These are phyloP conservation scores for Pseudomonodictys pantanalensis DNA, from an alignment of 495 filamentous ascomycete species.

Conservation along the genomic window DNA sequence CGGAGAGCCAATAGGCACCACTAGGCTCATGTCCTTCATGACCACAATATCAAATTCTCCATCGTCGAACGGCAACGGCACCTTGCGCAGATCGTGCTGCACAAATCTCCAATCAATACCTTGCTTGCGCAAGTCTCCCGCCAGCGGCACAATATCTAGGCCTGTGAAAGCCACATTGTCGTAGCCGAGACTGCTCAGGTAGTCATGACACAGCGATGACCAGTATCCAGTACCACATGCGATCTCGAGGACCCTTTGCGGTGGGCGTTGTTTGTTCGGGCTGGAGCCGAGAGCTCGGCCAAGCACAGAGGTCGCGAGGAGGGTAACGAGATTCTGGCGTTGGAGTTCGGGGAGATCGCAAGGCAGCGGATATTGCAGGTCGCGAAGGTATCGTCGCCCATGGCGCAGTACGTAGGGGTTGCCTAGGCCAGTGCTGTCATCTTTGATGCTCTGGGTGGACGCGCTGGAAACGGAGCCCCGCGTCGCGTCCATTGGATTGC, in stretches of 20 bases:
- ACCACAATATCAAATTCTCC: constrained; percentile 87
- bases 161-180: constrained; percentile 65
- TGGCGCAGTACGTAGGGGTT: constrained; percentile 67
- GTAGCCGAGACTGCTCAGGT: constrained; percentile 60
- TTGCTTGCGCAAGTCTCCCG: constrained; percentile 66
- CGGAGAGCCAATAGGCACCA: constrained; percentile 54
- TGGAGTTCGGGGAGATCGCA: constrained; percentile 86
- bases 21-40: constrained; percentile 79
- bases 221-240: constrained; percentile 88
- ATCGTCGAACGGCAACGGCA: constrained; percentile 76
- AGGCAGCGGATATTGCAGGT: constrained; percentile 79
- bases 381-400: constrained; percentile 78
- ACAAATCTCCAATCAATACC: constrained; percentile 86
- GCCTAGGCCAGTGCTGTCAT: constrained; percentile 9
- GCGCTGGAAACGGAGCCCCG: constrained; percentile 34
- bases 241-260: constrained; percentile 76
- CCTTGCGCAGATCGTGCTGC: constrained; percentile 75
- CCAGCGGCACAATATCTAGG: constrained; percentile 75
- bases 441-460: constrained; percentile 32
- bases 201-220: constrained; percentile 79
- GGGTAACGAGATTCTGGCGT: constrained; percentile 78
- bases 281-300: constrained; percentile 76
- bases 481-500: too few relatives aligned
- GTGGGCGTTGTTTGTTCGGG: constrained; percentile 60
- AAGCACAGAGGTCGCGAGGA: constrained; percentile 76